Evolutionary conservation across 2,329 filamentous ascomycete species (phyloP).

Genomic region (Emmonsia crescens): DNA sequence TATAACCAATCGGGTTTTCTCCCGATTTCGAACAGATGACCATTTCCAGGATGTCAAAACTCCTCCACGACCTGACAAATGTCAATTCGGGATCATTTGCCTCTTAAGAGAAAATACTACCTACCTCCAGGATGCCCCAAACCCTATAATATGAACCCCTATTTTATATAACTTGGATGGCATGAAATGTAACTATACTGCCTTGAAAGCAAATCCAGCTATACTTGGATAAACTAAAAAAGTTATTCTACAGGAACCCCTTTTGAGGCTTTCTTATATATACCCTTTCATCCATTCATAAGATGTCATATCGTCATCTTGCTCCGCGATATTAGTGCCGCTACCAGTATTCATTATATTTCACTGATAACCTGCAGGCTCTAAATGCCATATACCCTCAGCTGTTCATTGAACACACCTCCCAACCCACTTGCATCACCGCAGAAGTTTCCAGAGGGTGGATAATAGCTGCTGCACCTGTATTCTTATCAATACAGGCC

Average conservation of each 20-base stretch:
- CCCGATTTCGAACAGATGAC: background rate
- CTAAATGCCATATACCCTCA: conserved; percentile 14
- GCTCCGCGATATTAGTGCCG: conserved; percentile 23
- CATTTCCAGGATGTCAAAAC: background rate
- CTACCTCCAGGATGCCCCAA: background rate
- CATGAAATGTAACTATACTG: background rate
- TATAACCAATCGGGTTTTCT: background rate
- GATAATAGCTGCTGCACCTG: background rate
- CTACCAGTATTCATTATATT: conserved; percentile 21
- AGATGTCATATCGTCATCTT: conserved; percentile 16
- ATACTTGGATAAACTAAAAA: too few species aligned
- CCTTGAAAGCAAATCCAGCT: background rate
- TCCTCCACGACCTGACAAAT: background rate
- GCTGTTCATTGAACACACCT: conserved; percentile 16
- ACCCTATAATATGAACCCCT: background rate
- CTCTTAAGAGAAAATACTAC: too few species aligned
- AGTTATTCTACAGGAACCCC: too few species aligned
- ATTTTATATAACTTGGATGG: background rate
- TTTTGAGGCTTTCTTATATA: too few species aligned
- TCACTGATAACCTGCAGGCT: conserved; percentile 21
- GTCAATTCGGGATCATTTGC: background rate
- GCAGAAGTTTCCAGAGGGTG: conserved; percentile 17
- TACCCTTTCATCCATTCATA: background rate
- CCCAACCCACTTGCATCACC: conserved; percentile 15
- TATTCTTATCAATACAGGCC: conserved; percentile 10